Evolutionary conservation across 2,329 filamentous ascomycete genomes (phyloP).

Genomic region (Endothia cerciana): DNA sequence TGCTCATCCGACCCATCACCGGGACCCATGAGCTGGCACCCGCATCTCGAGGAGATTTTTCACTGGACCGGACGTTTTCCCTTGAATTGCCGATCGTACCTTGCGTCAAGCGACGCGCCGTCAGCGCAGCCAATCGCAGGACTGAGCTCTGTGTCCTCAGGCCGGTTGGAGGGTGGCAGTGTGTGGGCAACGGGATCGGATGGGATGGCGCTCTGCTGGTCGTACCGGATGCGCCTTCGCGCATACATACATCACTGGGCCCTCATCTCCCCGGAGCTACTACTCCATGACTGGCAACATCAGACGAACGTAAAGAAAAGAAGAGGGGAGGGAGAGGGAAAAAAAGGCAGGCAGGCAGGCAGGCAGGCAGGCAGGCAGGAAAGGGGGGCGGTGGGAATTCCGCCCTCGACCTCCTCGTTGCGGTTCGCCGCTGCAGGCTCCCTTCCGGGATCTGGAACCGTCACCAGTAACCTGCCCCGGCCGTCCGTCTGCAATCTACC

Average conservation of each 20-base stretch:
- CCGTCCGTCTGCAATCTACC: background rate
- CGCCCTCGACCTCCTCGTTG: background rate
- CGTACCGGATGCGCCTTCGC: background rate
- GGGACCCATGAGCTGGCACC: background rate
- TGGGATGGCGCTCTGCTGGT: background rate
- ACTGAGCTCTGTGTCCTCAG: background rate
- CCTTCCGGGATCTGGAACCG: constrained; percentile 16
- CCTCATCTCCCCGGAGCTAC: background rate
- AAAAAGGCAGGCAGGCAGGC: background rate
- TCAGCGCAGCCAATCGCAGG: background rate
- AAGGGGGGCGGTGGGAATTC: constrained; percentile 4
- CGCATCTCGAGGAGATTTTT: background rate
- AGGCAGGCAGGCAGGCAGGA: background rate
- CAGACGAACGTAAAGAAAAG: background rate
- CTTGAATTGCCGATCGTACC: background rate
- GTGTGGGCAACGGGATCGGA: background rate
- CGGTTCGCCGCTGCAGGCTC: constrained; percentile 2
- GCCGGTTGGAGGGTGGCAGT: background rate
- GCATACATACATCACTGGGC: background rate
- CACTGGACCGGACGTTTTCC: background rate
- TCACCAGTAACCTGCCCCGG: background rate
- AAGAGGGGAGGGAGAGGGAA: background rate
- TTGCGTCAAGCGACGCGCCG: background rate
- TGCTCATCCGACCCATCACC: background rate
- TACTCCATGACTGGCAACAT: background rate